A percentile compares a stretch with the other conserved stretches of the same genome.
These are phyloP conservation scores for Udeniomyces megalosporus DNA, from an alignment of 768 basidiomycete species.

Conservation along the genomic window DNA sequence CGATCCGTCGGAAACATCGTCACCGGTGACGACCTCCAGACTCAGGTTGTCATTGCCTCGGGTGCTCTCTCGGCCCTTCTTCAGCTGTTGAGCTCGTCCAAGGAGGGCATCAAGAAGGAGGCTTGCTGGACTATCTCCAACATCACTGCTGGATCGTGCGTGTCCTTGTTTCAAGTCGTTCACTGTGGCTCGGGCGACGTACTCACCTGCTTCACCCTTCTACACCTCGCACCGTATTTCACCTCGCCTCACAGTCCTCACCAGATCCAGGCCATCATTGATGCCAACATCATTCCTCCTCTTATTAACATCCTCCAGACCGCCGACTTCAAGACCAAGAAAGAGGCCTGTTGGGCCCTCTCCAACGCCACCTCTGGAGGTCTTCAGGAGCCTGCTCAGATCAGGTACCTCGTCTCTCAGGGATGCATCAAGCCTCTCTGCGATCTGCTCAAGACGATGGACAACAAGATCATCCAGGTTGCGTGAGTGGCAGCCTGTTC, in stretches of 20 bases:
- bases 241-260: slow-evolving; percentile 45
- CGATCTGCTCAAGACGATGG: slow-evolving; percentile 91
- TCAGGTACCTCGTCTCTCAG: slow-evolving; percentile 91
- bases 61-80: slow-evolving; percentile 91
- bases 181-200: too few relatives aligned
- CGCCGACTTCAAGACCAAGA: slow-evolving; percentile 98
- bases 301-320: slow-evolving; percentile 95
- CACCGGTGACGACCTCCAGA: slow-evolving; percentile 96
- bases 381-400: slow-evolving; percentile 87
- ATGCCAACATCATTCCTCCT: slow-evolving; percentile 89
- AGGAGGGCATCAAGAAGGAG: slow-evolving; percentile 98
- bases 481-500: background rate
- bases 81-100: slow-evolving; percentile 80
- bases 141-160: slow-evolving; percentile 61
- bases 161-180: background rate
- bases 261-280: slow-evolving; percentile 93
- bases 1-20: slow-evolving; percentile 99
- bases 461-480: slow-evolving; percentile 86
- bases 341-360: slow-evolving; percentile 99
- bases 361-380: slow-evolving; percentile 98
- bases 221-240: background rate
- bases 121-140: slow-evolving; percentile 99
- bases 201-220: background rate
- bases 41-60: slow-evolving; percentile 95
- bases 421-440: slow-evolving; percentile 98